phyloP scores from a whole-genome alignment of 2,329 filamentous ascomycete species.

The Microsporum canis region DNA sequence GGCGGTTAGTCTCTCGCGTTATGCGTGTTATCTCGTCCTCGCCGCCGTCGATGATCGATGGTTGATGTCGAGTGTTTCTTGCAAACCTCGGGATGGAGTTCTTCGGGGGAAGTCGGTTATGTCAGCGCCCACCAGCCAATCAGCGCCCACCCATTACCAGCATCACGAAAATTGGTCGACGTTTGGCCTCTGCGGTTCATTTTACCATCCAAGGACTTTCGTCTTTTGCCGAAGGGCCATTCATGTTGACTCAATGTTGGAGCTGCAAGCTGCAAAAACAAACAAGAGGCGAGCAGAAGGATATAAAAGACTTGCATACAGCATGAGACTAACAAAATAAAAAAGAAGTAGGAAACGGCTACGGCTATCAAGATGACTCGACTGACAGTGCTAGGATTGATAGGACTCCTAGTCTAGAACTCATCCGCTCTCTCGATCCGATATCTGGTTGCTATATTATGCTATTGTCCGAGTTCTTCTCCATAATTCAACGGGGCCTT shows the following conservation, averaged over 20 bases:
- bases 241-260: too few relatives aligned
- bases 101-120: conserved; percentile 14
- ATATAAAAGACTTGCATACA: too few relatives aligned
- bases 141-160: conserved; percentile 12
- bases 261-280: too few relatives aligned
- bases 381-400: background rate
- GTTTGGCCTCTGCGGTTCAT: too few relatives aligned
- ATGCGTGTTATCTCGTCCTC: background rate
- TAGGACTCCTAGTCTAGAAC: background rate
- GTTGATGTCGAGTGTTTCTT: conserved; percentile 5
- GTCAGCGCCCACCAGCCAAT: conserved; percentile 14
- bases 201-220: too few relatives aligned
- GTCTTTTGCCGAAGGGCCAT: too few relatives aligned
- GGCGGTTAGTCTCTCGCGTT: background rate
- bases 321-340: too few relatives aligned
- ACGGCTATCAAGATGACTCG: background rate
- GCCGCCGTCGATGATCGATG: background rate
- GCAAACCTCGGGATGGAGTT: conserved; percentile 10
- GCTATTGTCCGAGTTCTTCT: background rate
- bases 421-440: background rate
- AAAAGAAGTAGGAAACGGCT: too few relatives aligned
- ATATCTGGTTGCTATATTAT: too few relatives aligned
- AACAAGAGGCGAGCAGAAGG: too few relatives aligned
- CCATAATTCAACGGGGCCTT: background rate
- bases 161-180: background rate